These are phyloP conservation scores for Ceratocystis alfenasii DNA, from an alignment of 2,329 filamentous ascomycete genomes.

Conservation along the genomic window DNA sequence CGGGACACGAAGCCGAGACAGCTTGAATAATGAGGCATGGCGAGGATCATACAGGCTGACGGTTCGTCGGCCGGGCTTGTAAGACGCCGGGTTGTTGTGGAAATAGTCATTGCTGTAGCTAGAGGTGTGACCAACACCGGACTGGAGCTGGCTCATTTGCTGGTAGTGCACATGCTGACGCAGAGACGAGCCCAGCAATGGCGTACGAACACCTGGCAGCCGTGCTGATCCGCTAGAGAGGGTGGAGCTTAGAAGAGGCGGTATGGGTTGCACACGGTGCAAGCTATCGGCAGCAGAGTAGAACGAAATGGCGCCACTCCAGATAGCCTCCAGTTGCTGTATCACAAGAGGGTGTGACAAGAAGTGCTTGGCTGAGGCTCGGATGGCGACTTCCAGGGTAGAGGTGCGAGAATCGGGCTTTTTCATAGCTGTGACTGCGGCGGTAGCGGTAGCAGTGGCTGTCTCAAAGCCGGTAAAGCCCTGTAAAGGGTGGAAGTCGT, in stretches of 20 bases:
- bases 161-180: conserved; percentile 19
- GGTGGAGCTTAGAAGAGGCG: conserved; percentile 23
- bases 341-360: conserved; percentile 83
- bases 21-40: conserved; percentile 80
- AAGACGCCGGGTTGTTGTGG: conserved; percentile 19
- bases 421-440: conserved; percentile 29
- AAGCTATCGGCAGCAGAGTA: conserved; percentile 78
- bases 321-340: conserved; percentile 91
- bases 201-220: conserved; percentile 19
- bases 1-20: conserved; percentile 80
- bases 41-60: conserved; percentile 83
- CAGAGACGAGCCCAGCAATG: conserved; percentile 13
- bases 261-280: conserved; percentile 45
- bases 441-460: conserved; percentile 31
- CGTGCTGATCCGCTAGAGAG: background rate
- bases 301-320: conserved; percentile 91
- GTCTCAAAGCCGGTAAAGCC: conserved; percentile 48
- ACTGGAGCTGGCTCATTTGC: conserved; percentile 2
- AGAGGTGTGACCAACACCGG: background rate
- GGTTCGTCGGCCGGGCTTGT: conserved; percentile 46
- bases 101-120: conserved; percentile 23
- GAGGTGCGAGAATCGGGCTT: conserved; percentile 57
- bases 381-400: conserved; percentile 83
- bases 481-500: conserved; percentile 88
- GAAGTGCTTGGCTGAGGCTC: conserved; percentile 84